Base-by-base conservation (phyloP, 768 basidiomycete species). In the Mycena metata region DNA sequence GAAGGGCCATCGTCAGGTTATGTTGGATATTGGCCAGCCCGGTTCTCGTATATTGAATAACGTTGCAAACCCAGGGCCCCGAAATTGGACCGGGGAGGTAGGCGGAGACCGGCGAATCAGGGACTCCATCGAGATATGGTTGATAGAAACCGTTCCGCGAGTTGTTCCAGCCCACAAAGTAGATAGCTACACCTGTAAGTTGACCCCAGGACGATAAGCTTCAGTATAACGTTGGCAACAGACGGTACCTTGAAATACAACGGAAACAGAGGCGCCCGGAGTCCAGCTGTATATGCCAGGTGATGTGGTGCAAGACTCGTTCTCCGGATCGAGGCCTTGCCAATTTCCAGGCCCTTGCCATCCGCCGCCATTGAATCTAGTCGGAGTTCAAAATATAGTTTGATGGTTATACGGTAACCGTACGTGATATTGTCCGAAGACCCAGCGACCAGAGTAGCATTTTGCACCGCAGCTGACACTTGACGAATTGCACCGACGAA, bases 121-220 rank as follows among this genome's bases (percentile, higher is more conserved):
- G 24, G 17, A 43, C 56, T 30, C 56, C 56, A 57, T 57, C 56
- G 7, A 57, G 4, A 24, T 43, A 43, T 15, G 56, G 24, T 43
- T 57, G 56, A 57, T 57, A 57, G 9, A 57, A 16, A 24, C 41
- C 56, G 26, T 57, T 57, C 41, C 24, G 42, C 42, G 56, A 57
- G 41, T 43, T 57, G 24, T 42, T 43, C 41, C 41, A 57, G n/a
- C 56, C 56, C 13, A 57, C 56, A 13, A 57, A 57, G 43, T 57
- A 57, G 24, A 57, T 24, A 13, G 41, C 56, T 24, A n/a, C n/a
- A n/a, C n/a, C n/a, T n/a, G n/a, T n/a, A n/a, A n/a, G n/a, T n/a
- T n/a, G n/a, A n/a, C n/a, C n/a, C n/a, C n/a, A n/a, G n/a, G n/a
- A n/a, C n/a, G n/a, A n/a, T n/a, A n/a, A n/a, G n/a, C n/a, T n/a